phyloP scores from a whole-genome alignment of 208 protist species.

The Strigomonas oncopelti region DNA sequence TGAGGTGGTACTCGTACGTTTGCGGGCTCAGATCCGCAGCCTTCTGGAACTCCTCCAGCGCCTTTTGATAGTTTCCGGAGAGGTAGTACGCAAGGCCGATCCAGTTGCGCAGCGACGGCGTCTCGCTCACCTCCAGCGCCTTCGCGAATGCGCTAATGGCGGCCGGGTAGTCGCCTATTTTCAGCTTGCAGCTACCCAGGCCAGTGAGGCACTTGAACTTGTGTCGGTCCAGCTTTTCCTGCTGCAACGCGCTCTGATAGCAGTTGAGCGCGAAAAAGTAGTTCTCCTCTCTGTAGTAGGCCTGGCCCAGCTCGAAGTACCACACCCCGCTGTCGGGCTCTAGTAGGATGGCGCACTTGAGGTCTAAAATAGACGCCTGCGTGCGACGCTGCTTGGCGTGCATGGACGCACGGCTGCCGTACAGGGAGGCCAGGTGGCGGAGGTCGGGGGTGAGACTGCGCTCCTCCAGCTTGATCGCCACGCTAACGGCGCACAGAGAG shows the following conservation, averaged over 20 bases:
- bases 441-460: conserved; percentile 26
- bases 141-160: conserved; percentile 43
- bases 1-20: conserved; percentile 57
- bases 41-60: conserved; percentile 57
- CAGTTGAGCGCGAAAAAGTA: conserved; percentile 17
- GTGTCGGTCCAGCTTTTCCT: conserved; percentile 11
- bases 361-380: conserved; percentile 63
- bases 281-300: conserved; percentile 26
- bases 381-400: conserved; percentile 43
- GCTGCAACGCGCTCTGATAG: conserved; percentile 14
- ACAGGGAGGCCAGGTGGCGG: conserved; percentile 47
- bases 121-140: conserved; percentile 64
- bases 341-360: conserved; percentile 54
- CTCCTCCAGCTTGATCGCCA: conserved; percentile 75
- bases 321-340: conserved; percentile 83
- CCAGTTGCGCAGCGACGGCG: conserved; percentile 52
- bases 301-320: conserved; percentile 72
- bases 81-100: conserved; percentile 79
- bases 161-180: conserved; percentile 31
- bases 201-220: conserved; percentile 9
- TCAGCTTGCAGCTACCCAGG: conserved; percentile 38
- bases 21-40: conserved; percentile 62
- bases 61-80: conserved; percentile 36
- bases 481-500: conserved; percentile 57
- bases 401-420: conserved; percentile 52